A percentile compares a stretch with the other conserved stretches of the same genome.
phyloP scores from a whole-genome alignment of 306 rosid species.

The Quercus bicolor region DNA sequence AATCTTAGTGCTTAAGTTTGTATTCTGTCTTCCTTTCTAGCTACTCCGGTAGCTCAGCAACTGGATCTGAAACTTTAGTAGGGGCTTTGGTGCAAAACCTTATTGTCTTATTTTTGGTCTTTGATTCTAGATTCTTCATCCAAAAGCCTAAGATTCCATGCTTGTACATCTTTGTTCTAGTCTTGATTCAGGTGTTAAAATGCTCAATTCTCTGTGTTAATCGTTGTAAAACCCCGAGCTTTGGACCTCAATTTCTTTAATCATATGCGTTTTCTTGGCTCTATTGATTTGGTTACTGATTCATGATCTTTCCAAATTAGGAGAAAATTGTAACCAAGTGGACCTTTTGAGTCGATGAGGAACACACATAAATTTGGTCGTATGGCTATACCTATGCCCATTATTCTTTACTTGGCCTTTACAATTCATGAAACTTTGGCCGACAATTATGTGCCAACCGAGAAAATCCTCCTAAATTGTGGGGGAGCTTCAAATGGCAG shows the following conservation, averaged over 20 bases:
- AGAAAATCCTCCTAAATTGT: slow-evolving; percentile 60
- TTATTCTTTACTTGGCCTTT: slow-evolving; percentile 32
- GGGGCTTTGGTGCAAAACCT: too few relatives aligned
- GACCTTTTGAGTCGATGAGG: slow-evolving; percentile 29
- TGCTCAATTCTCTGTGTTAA: background rate
- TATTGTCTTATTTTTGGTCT: too few relatives aligned
- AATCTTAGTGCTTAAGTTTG: too few relatives aligned
- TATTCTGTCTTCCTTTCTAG: too few relatives aligned
- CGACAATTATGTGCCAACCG: slow-evolving; percentile 52
- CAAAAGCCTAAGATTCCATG: too few relatives aligned
- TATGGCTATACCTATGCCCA: background rate
- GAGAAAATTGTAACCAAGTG: background rate
- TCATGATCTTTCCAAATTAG: background rate
- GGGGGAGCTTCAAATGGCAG: slow-evolving; percentile 55
- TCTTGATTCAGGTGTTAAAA: slow-evolving; percentile 21
- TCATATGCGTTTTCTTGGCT: background rate
- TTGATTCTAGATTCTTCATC: too few relatives aligned
- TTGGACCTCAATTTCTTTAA: background rate
- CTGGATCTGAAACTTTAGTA: too few relatives aligned
- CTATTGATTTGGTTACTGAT: too few relatives aligned
- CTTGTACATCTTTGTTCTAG: background rate
- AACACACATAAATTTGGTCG: slow-evolving; percentile 17
- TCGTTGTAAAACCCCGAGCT: background rate
- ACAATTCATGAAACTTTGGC: slow-evolving; percentile 31
- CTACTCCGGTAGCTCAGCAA: too few relatives aligned